These are phyloP conservation scores for Verticillium nubilum DNA, from an alignment of 2,329 filamentous ascomycete genomes.

Conservation along the genomic window DNA sequence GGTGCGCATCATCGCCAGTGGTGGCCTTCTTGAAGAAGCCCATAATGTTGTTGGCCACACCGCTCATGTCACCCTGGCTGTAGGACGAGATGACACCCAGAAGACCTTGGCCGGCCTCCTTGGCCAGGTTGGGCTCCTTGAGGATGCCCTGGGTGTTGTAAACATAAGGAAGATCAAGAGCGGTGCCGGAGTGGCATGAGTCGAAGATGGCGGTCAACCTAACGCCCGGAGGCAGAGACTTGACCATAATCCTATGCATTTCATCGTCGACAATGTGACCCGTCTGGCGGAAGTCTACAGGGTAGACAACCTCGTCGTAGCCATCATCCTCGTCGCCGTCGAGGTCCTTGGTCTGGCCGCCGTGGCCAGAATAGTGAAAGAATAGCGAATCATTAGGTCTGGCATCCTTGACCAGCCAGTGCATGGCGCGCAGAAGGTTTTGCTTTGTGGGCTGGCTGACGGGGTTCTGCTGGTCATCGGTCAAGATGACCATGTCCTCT, in stretches of 20 bases:
- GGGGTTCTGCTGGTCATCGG: constrained; percentile 67
- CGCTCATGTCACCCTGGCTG: constrained; percentile 74
- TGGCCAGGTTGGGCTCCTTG: constrained; percentile 76
- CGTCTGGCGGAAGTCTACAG: constrained; percentile 63
- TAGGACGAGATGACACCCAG: constrained; percentile 72
- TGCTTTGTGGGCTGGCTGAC: constrained; percentile 68
- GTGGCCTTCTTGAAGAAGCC: constrained; percentile 78
- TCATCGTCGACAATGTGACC: constrained; percentile 75
- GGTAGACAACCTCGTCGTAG: constrained; percentile 74
- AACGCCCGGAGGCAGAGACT: constrained; percentile 72
- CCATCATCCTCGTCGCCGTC: constrained; percentile 76
- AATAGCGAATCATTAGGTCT: constrained; percentile 72
- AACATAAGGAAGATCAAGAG: constrained; percentile 71
- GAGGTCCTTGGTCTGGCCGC: constrained; percentile 67
- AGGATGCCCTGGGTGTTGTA: constrained; percentile 76
- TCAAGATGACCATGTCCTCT: constrained; percentile 76
- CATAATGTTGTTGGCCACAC: constrained; percentile 76
- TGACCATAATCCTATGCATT: constrained; percentile 74
- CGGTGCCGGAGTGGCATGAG: constrained; percentile 74
- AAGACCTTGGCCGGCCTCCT: constrained; percentile 70
- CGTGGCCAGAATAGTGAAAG: constrained; percentile 73
- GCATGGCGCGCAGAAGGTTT: constrained; percentile 70
- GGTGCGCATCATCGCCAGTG: constrained; percentile 69
- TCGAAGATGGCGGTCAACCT: constrained; percentile 80
- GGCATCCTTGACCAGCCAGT: constrained; percentile 68